Conservation (phyloP, 495 filamentous ascomycete species). For the Recurvomyces mirabilis region DNA sequence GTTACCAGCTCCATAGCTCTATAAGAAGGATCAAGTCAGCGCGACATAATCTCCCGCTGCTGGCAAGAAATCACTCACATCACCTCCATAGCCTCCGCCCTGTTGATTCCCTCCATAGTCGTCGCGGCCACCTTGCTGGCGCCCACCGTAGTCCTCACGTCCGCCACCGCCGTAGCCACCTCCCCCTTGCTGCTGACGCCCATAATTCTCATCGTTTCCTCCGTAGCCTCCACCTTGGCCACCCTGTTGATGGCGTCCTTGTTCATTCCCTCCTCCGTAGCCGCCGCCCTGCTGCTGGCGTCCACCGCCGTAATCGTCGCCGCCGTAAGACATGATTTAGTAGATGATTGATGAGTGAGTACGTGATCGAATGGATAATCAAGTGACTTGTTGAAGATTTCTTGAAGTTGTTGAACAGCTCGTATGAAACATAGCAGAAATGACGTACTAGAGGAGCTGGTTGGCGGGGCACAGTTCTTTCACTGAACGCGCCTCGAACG, state of each 20-base stretch:
- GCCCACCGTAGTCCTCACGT: not conserved
- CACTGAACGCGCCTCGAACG: too few species aligned
- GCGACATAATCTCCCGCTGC: not conserved
- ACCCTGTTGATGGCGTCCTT: not conserved
- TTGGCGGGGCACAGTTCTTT: too few species aligned
- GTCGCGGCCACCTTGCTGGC: slow-evolving; percentile 6
- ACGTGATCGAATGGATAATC: not conserved
- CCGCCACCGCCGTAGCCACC: slow-evolving; percentile 5
- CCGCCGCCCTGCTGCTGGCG: slow-evolving; percentile 5
- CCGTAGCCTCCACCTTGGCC: slow-evolving; percentile 4
- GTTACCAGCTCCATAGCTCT: not conserved
- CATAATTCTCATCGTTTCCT: slow-evolving; percentile 4
- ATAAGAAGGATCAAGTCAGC: not conserved
- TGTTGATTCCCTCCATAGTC: not conserved
- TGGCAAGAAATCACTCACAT: not conserved
- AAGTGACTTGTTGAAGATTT: not conserved
- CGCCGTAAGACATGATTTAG: slow-evolving; percentile 2
- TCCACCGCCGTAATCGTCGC: not conserved
- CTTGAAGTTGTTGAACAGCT: not conserved
- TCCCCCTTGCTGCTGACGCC: not conserved
- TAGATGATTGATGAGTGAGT: not conserved
- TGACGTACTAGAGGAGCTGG: too few species aligned
- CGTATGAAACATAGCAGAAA: too few species aligned
- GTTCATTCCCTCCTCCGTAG: not conserved
- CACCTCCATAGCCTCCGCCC: slow-evolving; percentile 7